A percentile compares a stretch with the other conserved stretches of the same genome.
These are phyloP conservation scores for Syzygium jambos DNA, from an alignment of 345 rosid genomes.

Conservation along the genomic window DNA sequence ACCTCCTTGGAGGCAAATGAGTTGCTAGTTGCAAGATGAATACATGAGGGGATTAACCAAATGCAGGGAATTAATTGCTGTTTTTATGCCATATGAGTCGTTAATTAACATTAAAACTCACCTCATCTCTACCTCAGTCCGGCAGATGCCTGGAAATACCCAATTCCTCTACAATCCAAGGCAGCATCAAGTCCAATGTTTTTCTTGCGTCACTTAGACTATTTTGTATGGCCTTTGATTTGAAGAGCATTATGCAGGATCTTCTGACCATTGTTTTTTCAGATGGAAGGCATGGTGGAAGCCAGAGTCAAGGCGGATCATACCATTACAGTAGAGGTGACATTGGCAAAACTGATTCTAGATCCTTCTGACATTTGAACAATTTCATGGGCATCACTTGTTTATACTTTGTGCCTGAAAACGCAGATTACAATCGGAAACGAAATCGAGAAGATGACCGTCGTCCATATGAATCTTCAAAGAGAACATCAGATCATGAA, in stretches of 20 bases:
- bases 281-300: constrained; percentile 80
- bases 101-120: background rate
- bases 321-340: constrained; percentile 69
- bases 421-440: constrained; percentile 68
- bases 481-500: constrained; percentile 62
- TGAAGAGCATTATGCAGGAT: background rate
- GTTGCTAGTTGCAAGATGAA: background rate
- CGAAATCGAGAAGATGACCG: constrained; percentile 85
- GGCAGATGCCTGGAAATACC: background rate
- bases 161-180: background rate
- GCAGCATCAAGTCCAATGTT: background rate
- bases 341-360: background rate
- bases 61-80: background rate
- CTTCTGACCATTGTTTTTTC: constrained; percentile 4
- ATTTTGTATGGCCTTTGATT: background rate
- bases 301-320: constrained; percentile 61
- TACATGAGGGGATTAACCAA: background rate
- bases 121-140: background rate
- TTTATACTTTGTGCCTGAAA: constrained; percentile 1
- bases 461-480: constrained; percentile 47
- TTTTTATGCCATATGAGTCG: background rate
- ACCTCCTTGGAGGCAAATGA: background rate
- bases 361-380: background rate
- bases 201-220: background rate
- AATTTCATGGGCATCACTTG: background rate